Evolutionary conservation across 768 basidiomycete species (phyloP), one percentile per base, ranked within the genome.

Genomic region (Mycena crocata): DNA sequence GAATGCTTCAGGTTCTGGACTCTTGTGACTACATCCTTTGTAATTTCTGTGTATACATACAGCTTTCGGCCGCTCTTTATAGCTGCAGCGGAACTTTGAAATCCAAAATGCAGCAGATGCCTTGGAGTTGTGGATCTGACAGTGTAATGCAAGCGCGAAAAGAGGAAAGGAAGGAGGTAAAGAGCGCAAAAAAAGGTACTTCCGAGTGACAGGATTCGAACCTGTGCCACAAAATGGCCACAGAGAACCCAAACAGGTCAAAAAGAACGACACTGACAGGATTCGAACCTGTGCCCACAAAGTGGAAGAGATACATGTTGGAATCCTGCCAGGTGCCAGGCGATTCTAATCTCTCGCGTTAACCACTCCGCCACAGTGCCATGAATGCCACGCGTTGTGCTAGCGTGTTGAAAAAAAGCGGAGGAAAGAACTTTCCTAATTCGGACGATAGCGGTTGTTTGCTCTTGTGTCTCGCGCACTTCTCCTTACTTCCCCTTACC

Each of bases 311-410:
- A 62, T 62, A 40, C 15, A 42, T 13, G 7, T 39, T 45, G 4
- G 1, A 10, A 23, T 49, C n/a, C n/a, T n/a, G n/a, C n/a, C n/a
- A n/a, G n/a, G n/a, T 64, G 30, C 17, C 24, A 9, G 19, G 23
- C 6, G 21, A 44, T 60, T 60, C 64, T 57, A 59, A 57, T 59
- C 64, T 65, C 57, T 65, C 63, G 56, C 63, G 39, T 64, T 57
- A 65, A 65, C 64, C 64, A 65, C 64, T 65, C 57, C 32, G 57
- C 57, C 57, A 66, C 51, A n/a, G 61, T 42, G 61, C 52, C 61
- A 10, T 42, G 39, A 42, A n/a, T n/a, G n/a, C n/a, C n/a, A n/a
- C 30, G 34, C 6, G 30, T 1, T 24, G 13, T 6, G 19, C 5
- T 6, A 6, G 1, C 15, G 14, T n/a, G 13, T 10, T 24, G 13